phyloP scores from a whole-genome alignment of 176 grass and related monocot genomes.

The Cenchrus americanus region DNA sequence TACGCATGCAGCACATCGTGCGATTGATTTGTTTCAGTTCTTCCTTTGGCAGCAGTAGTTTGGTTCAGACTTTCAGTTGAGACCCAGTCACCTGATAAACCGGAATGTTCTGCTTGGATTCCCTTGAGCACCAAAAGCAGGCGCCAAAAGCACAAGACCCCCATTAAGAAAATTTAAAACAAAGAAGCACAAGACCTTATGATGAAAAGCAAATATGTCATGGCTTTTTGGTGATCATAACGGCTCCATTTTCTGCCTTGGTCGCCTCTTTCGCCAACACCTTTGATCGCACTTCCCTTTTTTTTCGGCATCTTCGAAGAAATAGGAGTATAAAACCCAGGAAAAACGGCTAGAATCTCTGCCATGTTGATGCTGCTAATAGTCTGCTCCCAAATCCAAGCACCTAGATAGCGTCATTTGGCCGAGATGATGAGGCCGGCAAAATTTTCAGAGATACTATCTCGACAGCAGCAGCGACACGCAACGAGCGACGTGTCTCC shows the following conservation, averaged over 20 bases:
- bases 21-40: not conserved
- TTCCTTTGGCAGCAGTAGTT: not conserved
- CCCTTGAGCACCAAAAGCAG: slow-evolving; percentile 19
- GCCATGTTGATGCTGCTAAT: not conserved
- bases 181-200: not conserved
- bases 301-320: not conserved
- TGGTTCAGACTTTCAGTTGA: not conserved
- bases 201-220: slow-evolving; percentile 24
- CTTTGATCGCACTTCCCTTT: slow-evolving; percentile 5
- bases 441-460: not conserved
- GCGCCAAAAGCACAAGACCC: slow-evolving; percentile 13
- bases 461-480: slow-evolving; percentile 26
- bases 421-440: not conserved
- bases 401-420: not conserved
- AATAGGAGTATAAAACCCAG: not conserved
- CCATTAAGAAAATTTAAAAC: not conserved
- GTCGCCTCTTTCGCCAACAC: slow-evolving; percentile 25
- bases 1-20: not conserved
- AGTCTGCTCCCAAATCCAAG: not conserved
- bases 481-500: slow-evolving; percentile 38
- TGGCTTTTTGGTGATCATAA: slow-evolving; percentile 15
- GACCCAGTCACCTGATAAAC: not conserved
- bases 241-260: slow-evolving; percentile 8
- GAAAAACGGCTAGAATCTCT: not conserved
- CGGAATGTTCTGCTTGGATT: not conserved